phyloP scores from a whole-genome alignment of 306 rosid species.

The Vachellia pachyceras region DNA sequence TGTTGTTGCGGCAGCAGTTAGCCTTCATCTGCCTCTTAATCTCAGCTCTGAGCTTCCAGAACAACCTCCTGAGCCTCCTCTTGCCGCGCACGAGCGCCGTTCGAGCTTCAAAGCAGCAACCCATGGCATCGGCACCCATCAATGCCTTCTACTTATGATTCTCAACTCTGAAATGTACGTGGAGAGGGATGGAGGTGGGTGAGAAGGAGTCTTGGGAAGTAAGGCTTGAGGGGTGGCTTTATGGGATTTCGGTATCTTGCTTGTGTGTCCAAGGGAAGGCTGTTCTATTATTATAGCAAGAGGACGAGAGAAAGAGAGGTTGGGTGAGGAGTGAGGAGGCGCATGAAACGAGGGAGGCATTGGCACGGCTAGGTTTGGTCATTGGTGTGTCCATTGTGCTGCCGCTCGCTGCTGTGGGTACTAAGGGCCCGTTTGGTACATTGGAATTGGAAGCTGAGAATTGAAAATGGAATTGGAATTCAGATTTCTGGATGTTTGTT shows the following conservation, averaged over 20 bases:
- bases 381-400: slow-evolving; percentile 27
- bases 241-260: not conserved
- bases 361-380: not conserved
- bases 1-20: slow-evolving; percentile 22
- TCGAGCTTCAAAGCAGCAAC: slow-evolving; percentile 42
- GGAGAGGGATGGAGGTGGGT: not conserved
- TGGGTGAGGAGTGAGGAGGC: not conserved
- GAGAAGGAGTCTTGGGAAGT: not conserved
- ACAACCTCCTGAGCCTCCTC: slow-evolving; percentile 55
- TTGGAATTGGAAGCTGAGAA: too few species aligned
- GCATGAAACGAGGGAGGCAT: not conserved
- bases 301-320: too few species aligned
- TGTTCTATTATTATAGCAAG: not conserved
- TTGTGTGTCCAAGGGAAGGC: not conserved
- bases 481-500: too few species aligned
- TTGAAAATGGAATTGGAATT: too few species aligned
- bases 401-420: slow-evolving; percentile 43
- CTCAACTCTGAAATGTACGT: not conserved
- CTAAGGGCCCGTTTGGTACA: too few species aligned
- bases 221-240: slow-evolving; percentile 29
- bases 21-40: slow-evolving; percentile 47
- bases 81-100: slow-evolving; percentile 46
- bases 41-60: slow-evolving; percentile 61
- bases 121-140: slow-evolving; percentile 15
- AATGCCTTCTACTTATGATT: not conserved